These are phyloP conservation scores for Coemansia sp. DNA, from an alignment of 192 early-diverging fungal species.

Conservation along the genomic window DNA sequence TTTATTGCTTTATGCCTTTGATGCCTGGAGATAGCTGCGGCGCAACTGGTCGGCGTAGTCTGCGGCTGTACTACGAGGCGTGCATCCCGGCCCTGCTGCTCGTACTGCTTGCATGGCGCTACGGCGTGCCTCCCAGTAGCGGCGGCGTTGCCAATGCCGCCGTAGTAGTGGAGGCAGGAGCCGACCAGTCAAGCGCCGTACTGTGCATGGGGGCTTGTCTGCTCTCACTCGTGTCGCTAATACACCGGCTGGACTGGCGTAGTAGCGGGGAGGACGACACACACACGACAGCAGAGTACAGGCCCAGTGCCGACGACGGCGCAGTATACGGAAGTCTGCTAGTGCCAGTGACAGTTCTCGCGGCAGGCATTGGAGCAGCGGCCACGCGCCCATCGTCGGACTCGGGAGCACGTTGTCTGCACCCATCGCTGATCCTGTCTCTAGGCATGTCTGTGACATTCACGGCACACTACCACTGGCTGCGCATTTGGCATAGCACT, in stretches of 20 bases:
- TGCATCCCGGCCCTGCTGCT: conserved; percentile 27
- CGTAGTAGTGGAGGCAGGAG: background rate
- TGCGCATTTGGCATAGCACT: background rate
- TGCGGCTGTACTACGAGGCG: conserved; percentile 37
- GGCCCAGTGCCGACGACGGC: conserved; percentile 33
- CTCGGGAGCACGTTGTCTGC: background rate
- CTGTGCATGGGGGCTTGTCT: background rate
- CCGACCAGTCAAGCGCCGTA: background rate
- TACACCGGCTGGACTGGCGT: background rate
- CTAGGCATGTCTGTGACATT: conserved; percentile 14
- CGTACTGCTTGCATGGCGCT: background rate
- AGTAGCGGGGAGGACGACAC: background rate
- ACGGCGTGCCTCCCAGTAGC: conserved; percentile 6
- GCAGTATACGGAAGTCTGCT: conserved; percentile 31
- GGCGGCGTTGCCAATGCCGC: background rate
- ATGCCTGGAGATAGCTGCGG: background rate
- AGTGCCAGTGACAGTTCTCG: conserved; percentile 34
- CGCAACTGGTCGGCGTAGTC: background rate
- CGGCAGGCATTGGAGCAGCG: background rate
- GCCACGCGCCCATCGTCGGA: background rate
- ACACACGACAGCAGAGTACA: background rate
- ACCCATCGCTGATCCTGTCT: background rate
- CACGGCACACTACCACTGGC: background rate
- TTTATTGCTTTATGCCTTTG: background rate
- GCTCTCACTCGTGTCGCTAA: conserved; percentile 5